Evolutionary conservation across 179 eudicot genomes (phyloP), one percentile per base, ranked within the genome.

Genomic region (Monotropa hypopitys): DNA sequence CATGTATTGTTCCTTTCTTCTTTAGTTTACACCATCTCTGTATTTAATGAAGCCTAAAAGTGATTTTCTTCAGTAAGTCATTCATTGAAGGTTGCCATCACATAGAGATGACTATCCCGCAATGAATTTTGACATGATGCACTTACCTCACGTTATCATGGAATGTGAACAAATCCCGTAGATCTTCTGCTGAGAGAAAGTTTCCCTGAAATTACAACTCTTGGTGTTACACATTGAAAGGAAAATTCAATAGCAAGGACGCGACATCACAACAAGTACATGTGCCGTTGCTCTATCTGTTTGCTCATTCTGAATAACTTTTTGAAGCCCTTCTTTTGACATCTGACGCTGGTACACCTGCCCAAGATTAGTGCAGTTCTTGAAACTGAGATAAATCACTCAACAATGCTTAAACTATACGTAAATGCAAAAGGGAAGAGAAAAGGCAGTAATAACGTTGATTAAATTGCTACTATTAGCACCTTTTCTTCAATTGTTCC

Each of bases 401-500:
- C 57, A 18, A 3, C 56, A 45, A 35, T 13, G 42, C 61, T 75
- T 13, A 16, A 28, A 40, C 15, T 21, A 8, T 7, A 43, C 7
- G 3, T 4, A 75, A 28, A 56, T 46, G 57, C 28, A 46, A 59
- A 62, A 18, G 35, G 3, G n/a, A 5, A n/a, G 13, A 45, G 26
- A 12, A 28, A 46, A 5, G 21, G 59, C 12, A n/a, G 73, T 62
- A 3, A 61, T 47, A 62, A 49, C 26, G 62, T 26, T 43, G 47
- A 28, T 16, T 49, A 46, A 76, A 67, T 16, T 61, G 15, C 51
- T 45, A 72, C 42, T 30, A 42, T 76, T 33, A 76, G 54, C 77
- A 91, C 99, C 97, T 96, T 96, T 82, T 96, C 99, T 87, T 96
- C 99, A 76, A 96, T 93, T 74, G 99, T 96, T 72, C 99, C 99